Percentiles rank a stretch among this genome's conserved stretches.
Conservation (phyloP, 495 filamentous ascomycete genomes). For the Evernia prunastri region DNA sequence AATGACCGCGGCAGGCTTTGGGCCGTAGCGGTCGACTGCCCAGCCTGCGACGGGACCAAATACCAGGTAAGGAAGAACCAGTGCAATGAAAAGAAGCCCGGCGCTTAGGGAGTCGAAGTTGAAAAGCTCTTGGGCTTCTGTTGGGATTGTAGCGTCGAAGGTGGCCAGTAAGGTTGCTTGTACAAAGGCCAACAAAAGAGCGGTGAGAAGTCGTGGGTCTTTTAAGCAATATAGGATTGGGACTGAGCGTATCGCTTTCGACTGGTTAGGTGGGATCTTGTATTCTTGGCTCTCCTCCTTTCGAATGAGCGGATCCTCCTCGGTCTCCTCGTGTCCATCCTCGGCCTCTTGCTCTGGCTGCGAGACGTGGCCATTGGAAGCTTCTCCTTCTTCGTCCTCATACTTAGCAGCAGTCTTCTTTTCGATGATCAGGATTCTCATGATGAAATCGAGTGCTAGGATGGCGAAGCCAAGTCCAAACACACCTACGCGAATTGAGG, state of each 20-base stretch:
- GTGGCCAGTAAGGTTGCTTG: conserved; percentile 45
- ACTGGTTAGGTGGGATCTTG: conserved; percentile 35
- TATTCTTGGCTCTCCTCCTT: conserved; percentile 32
- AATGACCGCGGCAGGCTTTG: conserved; percentile 41
- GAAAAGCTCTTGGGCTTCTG: conserved; percentile 45
- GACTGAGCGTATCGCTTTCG: conserved; percentile 31
- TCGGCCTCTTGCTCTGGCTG: conserved; percentile 17
- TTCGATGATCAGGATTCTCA: conserved; percentile 57
- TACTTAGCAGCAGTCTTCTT: conserved; percentile 42
- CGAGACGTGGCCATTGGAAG: conserved; percentile 6
- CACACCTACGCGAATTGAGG: conserved; percentile 36
- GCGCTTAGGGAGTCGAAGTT: conserved; percentile 47
- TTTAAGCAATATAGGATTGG: conserved; percentile 44
- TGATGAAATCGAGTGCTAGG: conserved; percentile 54
- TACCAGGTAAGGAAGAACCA: conserved; percentile 42
- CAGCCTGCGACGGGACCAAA: conserved; percentile 48
- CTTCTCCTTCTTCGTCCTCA: conserved; percentile 23
- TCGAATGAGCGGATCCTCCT: conserved; percentile 34
- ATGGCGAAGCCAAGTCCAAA: conserved; percentile 54
- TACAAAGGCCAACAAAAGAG: conserved; percentile 41
- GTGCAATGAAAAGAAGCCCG: conserved; percentile 48
- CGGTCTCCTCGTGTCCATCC: conserved; percentile 25
- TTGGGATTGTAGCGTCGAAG: conserved; percentile 53
- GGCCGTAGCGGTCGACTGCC: conserved; percentile 45
- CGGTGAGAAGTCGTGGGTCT: conserved; percentile 40